Percentiles rank a stretch among this genome's conserved stretches.
phyloP scores from a whole-genome alignment of 2,329 filamentous ascomycete species.

The Colletotrichum acutatum region DNA sequence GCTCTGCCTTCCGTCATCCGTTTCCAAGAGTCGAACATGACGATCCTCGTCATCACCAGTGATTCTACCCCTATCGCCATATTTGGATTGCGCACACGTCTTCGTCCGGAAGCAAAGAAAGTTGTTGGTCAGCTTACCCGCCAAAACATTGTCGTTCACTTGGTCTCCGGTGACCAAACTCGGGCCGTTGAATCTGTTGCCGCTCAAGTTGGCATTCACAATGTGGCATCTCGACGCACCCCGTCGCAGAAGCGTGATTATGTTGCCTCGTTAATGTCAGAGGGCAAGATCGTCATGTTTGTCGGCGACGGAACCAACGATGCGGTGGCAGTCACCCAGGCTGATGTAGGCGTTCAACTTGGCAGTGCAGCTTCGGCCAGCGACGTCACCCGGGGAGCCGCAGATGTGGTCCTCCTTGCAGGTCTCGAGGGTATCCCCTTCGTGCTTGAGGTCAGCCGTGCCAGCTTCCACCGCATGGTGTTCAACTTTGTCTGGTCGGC shows the following conservation, averaged over 20 bases:
- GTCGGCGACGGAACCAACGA: conserved; percentile 74
- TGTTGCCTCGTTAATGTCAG: conserved; percentile 51
- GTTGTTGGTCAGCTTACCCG: conserved; percentile 58
- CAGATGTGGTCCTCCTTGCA: conserved; percentile 67
- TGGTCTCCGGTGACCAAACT: conserved; percentile 68
- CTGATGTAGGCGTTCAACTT: conserved; percentile 70
- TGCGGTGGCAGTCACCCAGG: conserved; percentile 68
- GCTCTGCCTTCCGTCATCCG: conserved; percentile 36
- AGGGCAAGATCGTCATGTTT: conserved; percentile 60
- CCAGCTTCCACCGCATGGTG: conserved; percentile 53
- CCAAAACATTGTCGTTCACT: conserved; percentile 60
- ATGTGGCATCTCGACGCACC: conserved; percentile 57
- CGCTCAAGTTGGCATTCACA: conserved; percentile 50
- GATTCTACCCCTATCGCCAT: conserved; percentile 50
- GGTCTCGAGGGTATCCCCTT: conserved; percentile 61
- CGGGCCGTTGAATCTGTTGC: conserved; percentile 61
- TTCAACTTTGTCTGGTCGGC: conserved; percentile 74
- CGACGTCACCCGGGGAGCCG: conserved; percentile 65
- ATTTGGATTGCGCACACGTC: conserved; percentile 58
- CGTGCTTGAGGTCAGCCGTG: conserved; percentile 59
- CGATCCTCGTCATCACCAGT: conserved; percentile 42
- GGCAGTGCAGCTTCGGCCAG: conserved; percentile 54
- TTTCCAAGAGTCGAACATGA: conserved; percentile 39
- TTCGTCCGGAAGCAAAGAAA: conserved; percentile 50
- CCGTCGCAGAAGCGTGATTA: conserved; percentile 67